Evolutionary conservation across 352 stramenopile species (phyloP).

Genomic region (Globisporangium uncinulatum): DNA sequence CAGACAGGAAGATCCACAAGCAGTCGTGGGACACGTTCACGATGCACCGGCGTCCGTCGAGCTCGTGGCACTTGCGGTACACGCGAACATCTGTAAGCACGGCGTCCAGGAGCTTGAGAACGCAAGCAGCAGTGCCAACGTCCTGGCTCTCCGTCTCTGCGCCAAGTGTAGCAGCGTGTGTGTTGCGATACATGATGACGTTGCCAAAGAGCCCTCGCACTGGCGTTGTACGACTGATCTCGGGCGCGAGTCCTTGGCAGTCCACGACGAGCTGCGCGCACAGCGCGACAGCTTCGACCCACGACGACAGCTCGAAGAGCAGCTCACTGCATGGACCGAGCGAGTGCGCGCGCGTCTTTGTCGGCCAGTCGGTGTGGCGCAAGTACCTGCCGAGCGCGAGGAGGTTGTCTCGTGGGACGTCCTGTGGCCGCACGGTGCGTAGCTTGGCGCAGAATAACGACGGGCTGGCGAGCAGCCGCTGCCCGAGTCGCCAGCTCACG

Average conservation of each 20-base stretch:
- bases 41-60: slow-evolving; percentile 43
- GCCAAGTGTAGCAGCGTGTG: not conserved
- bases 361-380: slow-evolving; percentile 44
- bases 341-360: slow-evolving; percentile 21
- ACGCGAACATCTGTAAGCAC: slow-evolving; percentile 59
- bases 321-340: slow-evolving; percentile 19
- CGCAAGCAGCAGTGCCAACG: slow-evolving; percentile 16
- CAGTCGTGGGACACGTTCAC: slow-evolving; percentile 74
- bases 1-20: slow-evolving; percentile 54
- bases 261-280: slow-evolving; percentile 39
- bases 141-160: slow-evolving; percentile 11
- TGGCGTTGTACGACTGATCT: slow-evolving; percentile 47
- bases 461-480: slow-evolving; percentile 42
- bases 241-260: slow-evolving; percentile 29
- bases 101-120: slow-evolving; percentile 52
- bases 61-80: slow-evolving; percentile 40
- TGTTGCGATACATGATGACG: slow-evolving; percentile 52
- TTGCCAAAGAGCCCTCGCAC: slow-evolving; percentile 57
- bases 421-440: slow-evolving; percentile 26
- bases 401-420: slow-evolving; percentile 48
- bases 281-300: slow-evolving; percentile 37
- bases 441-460: slow-evolving; percentile 48
- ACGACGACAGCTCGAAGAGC: slow-evolving; percentile 43
- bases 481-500: slow-evolving; percentile 67
- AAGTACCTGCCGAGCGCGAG: slow-evolving; percentile 52